A percentile compares a stretch with the other conserved stretches of the same genome.
Evolutionary conservation across 2,329 filamentous ascomycete genomes (phyloP).

Genomic region (Furcasterigmium furcatum): DNA sequence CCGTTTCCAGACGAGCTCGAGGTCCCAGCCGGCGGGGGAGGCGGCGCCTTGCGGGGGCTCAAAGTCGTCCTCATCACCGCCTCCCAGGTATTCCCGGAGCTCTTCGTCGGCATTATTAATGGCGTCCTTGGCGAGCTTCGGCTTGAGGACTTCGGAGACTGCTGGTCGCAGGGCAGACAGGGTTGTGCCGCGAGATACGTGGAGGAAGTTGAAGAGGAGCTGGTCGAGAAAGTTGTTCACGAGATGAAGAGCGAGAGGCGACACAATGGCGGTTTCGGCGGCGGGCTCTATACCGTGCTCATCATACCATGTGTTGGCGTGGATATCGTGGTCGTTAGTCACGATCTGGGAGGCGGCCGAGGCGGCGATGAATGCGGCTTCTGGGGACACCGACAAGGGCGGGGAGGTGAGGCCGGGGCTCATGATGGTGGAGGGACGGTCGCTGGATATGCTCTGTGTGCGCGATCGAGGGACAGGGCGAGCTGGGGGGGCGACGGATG

Average conservation of each 20-base stretch:
- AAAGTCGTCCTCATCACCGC: slow-evolving; percentile 70
- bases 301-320: slow-evolving; percentile 67
- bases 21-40: slow-evolving; percentile 68
- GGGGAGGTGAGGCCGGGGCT: slow-evolving; percentile 60
- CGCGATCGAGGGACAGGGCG: slow-evolving; percentile 36
- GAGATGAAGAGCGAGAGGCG: slow-evolving; percentile 68
- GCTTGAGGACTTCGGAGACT: slow-evolving; percentile 82
- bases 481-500: slow-evolving; percentile 28
- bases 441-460: slow-evolving; percentile 67
- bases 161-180: slow-evolving; percentile 75
- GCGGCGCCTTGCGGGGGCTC: slow-evolving; percentile 49
- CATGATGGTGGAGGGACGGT: slow-evolving; percentile 60
- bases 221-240: slow-evolving; percentile 94
- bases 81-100: slow-evolving; percentile 81
- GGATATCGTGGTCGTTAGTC: slow-evolving; percentile 79
- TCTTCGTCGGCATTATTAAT: slow-evolving; percentile 83
- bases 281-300: slow-evolving; percentile 64
- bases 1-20: slow-evolving; percentile 93
- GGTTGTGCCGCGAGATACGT: slow-evolving; percentile 72
- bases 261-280: slow-evolving; percentile 68
- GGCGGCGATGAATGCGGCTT: slow-evolving; percentile 82
- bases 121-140: slow-evolving; percentile 81
- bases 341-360: slow-evolving; percentile 90
- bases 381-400: slow-evolving; percentile 66
- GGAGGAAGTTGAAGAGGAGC: slow-evolving; percentile 86